Evolutionary conservation across 1,139 yeast species (phyloP).

Genomic region (Yamadazyma oceani): DNA sequence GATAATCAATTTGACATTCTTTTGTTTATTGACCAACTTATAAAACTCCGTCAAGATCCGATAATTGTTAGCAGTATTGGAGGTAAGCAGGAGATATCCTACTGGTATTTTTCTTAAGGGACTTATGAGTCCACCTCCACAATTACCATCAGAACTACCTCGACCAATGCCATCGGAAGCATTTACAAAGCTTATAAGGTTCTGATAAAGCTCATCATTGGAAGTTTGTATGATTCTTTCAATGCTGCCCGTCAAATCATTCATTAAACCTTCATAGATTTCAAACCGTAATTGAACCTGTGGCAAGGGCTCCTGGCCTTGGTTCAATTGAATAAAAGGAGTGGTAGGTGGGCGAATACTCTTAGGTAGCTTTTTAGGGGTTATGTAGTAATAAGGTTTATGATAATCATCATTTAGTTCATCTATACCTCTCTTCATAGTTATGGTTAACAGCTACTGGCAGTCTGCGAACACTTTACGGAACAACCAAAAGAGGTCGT

Average conservation of each 20-base stretch:
- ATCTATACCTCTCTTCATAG: constrained; percentile 9
- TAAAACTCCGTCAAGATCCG: constrained; percentile 47
- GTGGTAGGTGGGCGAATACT: constrained; percentile 14
- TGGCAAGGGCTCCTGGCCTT: neutral
- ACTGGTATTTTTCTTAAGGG: constrained; percentile 31
- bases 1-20: constrained; percentile 30
- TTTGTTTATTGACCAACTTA: constrained; percentile 14
- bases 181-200: constrained; percentile 10
- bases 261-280: constrained; percentile 31
- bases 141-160: neutral
- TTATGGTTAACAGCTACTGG: no score
- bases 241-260: constrained; percentile 5
- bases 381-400: constrained; percentile 11
- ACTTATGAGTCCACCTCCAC: constrained; percentile 2
- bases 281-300: constrained; percentile 29
- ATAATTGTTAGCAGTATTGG: constrained; percentile 58
- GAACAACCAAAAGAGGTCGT: no score
- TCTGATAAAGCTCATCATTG: constrained; percentile 27
- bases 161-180: no score
- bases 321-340: constrained; percentile 14
- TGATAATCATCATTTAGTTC: constrained; percentile 11
- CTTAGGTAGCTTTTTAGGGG: constrained; percentile 3
- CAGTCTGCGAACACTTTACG: no score
- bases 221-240: constrained; percentile 32
- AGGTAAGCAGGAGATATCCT: constrained; percentile 51